phyloP scores from a whole-genome alignment of 305 asterid genomes.

The Ilex paraguariensis region DNA sequence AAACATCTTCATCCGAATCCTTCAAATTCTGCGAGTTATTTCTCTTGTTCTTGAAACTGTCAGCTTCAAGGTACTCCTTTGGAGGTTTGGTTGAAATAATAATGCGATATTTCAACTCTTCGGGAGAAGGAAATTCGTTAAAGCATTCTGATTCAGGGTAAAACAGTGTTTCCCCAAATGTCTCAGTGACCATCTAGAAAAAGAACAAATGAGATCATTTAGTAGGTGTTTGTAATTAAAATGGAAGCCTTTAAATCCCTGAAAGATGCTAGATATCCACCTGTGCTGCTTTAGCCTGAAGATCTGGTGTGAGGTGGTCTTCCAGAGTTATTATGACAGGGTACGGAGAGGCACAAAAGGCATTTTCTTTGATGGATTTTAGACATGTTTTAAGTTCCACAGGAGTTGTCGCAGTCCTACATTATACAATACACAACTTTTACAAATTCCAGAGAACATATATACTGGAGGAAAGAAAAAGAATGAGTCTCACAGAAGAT shows the following conservation, averaged over 20 bases:
- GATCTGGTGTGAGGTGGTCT: conserved; percentile 47
- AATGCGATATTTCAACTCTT: conserved; percentile 58
- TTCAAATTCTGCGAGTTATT: conserved; percentile 22
- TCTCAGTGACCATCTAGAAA: conserved; percentile 39
- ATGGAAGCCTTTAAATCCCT: not conserved
- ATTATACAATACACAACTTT: not conserved
- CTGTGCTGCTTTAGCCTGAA: conserved; percentile 50
- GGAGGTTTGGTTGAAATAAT: conserved; percentile 93
- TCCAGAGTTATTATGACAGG: conserved; percentile 49
- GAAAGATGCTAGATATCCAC: conserved; percentile 17
- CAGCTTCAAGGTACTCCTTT: conserved; percentile 61
- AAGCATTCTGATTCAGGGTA: conserved; percentile 57
- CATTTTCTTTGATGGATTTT: conserved; percentile 43
- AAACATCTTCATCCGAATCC: conserved; percentile 38
- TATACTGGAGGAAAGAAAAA: too few relatives aligned
- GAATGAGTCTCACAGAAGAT: too few relatives aligned
- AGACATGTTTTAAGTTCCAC: conserved; percentile 40
- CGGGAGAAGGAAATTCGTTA: conserved; percentile 77
- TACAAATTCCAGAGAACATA: too few relatives aligned
- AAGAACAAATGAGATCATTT: conserved; percentile 9
- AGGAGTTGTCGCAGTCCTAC: conserved; percentile 44
- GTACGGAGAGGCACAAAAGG: conserved; percentile 39
- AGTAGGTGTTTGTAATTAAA: conserved; percentile 5
- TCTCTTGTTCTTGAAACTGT: conserved; percentile 19
- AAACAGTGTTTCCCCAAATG: conserved; percentile 72